A percentile compares a stretch with the other conserved stretches of the same genome.
These are phyloP conservation scores for Yamadazyma triangularis DNA, from an alignment of 1,139 yeast species.

Conservation along the genomic window DNA sequence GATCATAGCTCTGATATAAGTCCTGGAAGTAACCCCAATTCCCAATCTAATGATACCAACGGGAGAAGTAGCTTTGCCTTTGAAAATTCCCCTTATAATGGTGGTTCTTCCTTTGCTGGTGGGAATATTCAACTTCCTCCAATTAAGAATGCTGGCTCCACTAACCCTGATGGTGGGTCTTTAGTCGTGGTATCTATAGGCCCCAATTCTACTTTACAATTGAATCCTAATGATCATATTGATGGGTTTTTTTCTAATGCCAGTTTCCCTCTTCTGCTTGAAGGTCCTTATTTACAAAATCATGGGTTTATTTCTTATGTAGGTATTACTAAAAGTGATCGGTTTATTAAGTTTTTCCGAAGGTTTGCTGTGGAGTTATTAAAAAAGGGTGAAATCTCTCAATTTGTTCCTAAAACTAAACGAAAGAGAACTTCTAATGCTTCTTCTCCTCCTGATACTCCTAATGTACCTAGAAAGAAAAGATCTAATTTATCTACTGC, in stretches of 20 bases:
- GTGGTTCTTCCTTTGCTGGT: too few relatives aligned
- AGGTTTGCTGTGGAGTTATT: conserved; percentile 33
- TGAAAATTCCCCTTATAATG: too few relatives aligned
- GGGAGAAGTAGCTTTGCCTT: too few relatives aligned
- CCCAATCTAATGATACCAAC: too few relatives aligned
- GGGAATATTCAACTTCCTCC: conserved; percentile 8
- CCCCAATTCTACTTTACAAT: conserved; percentile 31
- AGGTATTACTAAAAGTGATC: conserved; percentile 41
- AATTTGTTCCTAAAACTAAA: conserved; percentile 18
- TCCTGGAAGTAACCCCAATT: not conserved
- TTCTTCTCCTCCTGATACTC: conserved; percentile 5
- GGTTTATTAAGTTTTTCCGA: conserved; percentile 36
- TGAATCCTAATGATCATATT: conserved; percentile 34
- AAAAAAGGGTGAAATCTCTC: conserved; percentile 33
- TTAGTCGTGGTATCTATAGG: conserved; percentile 33
- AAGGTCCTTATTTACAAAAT: conserved; percentile 37
- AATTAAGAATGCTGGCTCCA: conserved; percentile 7
- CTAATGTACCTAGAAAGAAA: conserved; percentile 2
- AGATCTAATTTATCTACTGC: conserved; percentile 7
- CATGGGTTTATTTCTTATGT: conserved; percentile 42
- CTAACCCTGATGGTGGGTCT: conserved; percentile 1
- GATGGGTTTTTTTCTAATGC: conserved; percentile 32
- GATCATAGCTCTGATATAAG: not conserved
- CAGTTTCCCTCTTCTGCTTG: conserved; percentile 31
- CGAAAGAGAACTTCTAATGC: conserved; percentile 6